These are phyloP conservation scores for Mycena maculata DNA, from an alignment of 768 basidiomycete genomes.

Conservation along the genomic window DNA sequence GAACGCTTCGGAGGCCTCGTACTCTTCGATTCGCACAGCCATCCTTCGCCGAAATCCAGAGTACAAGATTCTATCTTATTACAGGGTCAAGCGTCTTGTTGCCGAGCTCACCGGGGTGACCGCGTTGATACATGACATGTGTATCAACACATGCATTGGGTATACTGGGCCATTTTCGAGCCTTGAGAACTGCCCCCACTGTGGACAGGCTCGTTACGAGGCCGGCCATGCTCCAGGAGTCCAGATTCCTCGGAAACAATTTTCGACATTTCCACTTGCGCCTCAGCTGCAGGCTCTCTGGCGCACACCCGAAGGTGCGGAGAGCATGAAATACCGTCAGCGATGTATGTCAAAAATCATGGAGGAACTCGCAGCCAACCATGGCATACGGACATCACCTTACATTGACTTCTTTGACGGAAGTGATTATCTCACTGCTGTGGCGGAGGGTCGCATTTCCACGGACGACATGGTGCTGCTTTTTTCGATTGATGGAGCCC, in stretches of 20 bases:
- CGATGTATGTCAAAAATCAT: background rate
- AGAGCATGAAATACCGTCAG: background rate
- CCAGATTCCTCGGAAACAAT: background rate
- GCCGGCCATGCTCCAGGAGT: background rate
- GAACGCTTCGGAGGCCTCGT: background rate
- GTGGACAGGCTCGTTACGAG: background rate
- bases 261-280: background rate
- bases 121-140: background rate
- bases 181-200: background rate
- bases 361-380: background rate
- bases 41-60: background rate
- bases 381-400: background rate
- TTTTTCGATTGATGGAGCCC: conserved; percentile 40
- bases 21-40: background rate
- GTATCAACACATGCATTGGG: background rate
- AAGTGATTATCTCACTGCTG: conserved; percentile 40
- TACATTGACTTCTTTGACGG: conserved; percentile 46
- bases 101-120: background rate
- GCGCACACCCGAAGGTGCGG: background rate
- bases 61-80: background rate
- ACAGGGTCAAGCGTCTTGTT: conserved; percentile 10
- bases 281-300: background rate
- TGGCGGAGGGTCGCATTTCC: too few relatives aligned
- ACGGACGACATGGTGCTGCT: conserved; percentile 33
- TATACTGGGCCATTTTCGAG: background rate